phyloP scores from a whole-genome alignment of 1,284 basidiomycete species.

The Xerocomus nothofagi region DNA sequence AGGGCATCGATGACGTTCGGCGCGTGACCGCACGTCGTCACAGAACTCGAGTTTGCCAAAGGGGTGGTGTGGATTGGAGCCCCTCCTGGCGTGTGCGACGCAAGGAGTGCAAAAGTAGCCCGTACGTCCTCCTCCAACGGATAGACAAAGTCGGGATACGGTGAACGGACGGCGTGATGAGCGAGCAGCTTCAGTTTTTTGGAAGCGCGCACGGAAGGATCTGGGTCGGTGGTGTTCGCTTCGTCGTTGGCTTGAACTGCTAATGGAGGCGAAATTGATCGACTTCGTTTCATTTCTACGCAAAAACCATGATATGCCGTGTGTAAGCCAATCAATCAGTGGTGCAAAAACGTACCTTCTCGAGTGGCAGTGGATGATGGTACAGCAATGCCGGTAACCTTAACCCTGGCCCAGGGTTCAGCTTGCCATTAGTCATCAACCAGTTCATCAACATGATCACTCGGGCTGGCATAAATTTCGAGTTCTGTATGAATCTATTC shows the following conservation, averaged over 20 bases:
- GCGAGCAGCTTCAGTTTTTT: slow-evolving; percentile 56
- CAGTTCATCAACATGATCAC: too few relatives aligned
- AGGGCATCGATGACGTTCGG: slow-evolving; percentile 71
- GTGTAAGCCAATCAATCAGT: background rate
- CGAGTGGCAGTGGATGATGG: too few relatives aligned
- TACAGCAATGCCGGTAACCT: background rate
- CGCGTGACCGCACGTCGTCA: slow-evolving; percentile 53
- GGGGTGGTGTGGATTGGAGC: slow-evolving; percentile 25
- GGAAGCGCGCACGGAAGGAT: slow-evolving; percentile 25
- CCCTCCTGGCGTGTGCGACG: slow-evolving; percentile 30
- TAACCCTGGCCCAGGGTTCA: slow-evolving; percentile 2
- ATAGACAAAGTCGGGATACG: slow-evolving; percentile 52
- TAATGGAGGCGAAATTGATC: slow-evolving; percentile 7
- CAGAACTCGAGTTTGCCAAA: slow-evolving; percentile 40
- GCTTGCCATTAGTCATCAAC: slow-evolving; percentile 11
- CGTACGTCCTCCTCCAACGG: slow-evolving; percentile 53
- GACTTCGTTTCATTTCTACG: slow-evolving; percentile 20
- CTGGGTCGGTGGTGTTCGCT: background rate
- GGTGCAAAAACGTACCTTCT: background rate
- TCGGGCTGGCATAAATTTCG: too few relatives aligned
- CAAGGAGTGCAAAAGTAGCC: slow-evolving; percentile 49
- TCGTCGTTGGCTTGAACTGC: background rate
- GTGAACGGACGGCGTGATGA: slow-evolving; percentile 45
- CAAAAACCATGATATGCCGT: background rate
- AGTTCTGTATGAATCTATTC: too few relatives aligned